These are phyloP conservation scores for Lizonia empirigonia DNA, from an alignment of 2,329 filamentous ascomycete genomes.

Conservation along the genomic window DNA sequence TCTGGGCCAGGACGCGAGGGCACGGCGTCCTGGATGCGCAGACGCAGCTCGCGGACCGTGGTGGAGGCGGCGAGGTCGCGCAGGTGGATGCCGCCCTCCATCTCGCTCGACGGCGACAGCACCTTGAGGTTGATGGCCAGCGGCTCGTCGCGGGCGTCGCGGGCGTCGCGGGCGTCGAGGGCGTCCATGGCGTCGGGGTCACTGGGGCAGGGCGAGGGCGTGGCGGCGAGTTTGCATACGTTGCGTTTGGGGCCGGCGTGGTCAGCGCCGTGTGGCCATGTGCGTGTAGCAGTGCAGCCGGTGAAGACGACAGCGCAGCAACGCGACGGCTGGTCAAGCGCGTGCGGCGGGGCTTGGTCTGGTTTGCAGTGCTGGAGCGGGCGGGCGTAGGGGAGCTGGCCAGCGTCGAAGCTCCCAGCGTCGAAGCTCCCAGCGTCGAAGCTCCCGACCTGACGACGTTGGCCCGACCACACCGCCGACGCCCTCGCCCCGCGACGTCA, in stretches of 20 bases:
- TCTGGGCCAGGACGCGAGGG: conserved; percentile 46
- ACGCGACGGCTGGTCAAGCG: no score
- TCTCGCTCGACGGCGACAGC: conserved; percentile 48
- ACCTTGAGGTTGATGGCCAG: conserved; percentile 46
- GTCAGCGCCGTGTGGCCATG: conserved; percentile 23
- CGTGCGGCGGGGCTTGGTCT: no score
- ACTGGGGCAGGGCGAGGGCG: conserved; percentile 3
- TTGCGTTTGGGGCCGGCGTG: conserved; percentile 35
- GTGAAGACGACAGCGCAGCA: no score
- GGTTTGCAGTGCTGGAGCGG: no score
- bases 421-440: no score
- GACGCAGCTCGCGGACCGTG: conserved; percentile 60
- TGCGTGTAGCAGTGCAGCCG: no score
- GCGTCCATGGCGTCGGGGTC: no score
- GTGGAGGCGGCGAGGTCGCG: conserved; percentile 40
- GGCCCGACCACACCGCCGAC: conserved; percentile 18
- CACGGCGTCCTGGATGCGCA: conserved; percentile 57
- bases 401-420: no score
- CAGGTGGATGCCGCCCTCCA: conserved; percentile 43
- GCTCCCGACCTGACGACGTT: neutral
- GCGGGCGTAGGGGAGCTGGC: no score
- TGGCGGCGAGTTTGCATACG: conserved; percentile 37
- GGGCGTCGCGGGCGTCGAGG: no score
- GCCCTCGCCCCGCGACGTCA: conserved; percentile 31
- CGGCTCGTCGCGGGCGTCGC: conserved; percentile 20